Percentiles rank a stretch among this genome's conserved stretches.
These are phyloP conservation scores for Claviceps sp. DNA, from an alignment of 2,329 filamentous ascomycete species.

Conservation along the genomic window DNA sequence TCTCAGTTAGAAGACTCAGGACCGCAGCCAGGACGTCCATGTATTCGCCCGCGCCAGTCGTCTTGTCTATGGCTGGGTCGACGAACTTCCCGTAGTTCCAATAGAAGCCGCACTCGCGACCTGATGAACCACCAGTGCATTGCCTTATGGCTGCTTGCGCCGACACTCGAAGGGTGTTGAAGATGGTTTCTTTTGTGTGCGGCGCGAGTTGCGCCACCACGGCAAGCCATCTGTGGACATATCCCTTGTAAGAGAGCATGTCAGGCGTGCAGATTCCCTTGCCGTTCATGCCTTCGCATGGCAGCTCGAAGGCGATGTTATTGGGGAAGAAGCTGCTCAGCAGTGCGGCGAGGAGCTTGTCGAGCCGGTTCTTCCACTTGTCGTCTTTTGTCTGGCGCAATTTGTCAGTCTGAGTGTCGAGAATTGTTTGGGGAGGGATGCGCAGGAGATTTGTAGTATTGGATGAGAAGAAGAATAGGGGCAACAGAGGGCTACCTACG, in stretches of 20 bases:
- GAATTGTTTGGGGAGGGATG: background rate
- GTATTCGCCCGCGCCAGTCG: background rate
- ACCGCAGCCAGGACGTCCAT: slow-evolving; percentile 39
- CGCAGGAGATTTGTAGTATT: too few relatives aligned
- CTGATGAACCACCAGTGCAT: slow-evolving; percentile 31
- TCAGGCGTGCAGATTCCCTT: slow-evolving; percentile 46
- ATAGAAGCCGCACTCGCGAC: slow-evolving; percentile 33
- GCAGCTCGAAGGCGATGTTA: slow-evolving; percentile 48
- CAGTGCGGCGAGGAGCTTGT: slow-evolving; percentile 39
- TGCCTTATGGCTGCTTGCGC: slow-evolving; percentile 37
- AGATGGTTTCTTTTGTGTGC: slow-evolving; percentile 32
- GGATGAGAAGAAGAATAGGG: background rate
- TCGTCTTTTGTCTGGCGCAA: slow-evolving; percentile 23
- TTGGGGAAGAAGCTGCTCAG: slow-evolving; percentile 38
- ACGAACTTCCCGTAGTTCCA: slow-evolving; percentile 33
- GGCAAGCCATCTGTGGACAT: slow-evolving; percentile 41
- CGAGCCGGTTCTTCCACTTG: slow-evolving; percentile 20
- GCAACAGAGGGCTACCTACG: slow-evolving; percentile 20
- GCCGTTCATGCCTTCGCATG: slow-evolving; percentile 40
- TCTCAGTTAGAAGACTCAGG: slow-evolving; percentile 22
- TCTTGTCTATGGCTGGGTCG: background rate
- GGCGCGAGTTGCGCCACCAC: slow-evolving; percentile 39
- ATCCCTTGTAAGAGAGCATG: slow-evolving; percentile 23
- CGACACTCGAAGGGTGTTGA: slow-evolving; percentile 35
- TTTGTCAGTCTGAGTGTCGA: slow-evolving; percentile 6